Evolutionary conservation across 2,329 filamentous ascomycete genomes (phyloP).

Genomic region (Fusarium subtropicale): DNA sequence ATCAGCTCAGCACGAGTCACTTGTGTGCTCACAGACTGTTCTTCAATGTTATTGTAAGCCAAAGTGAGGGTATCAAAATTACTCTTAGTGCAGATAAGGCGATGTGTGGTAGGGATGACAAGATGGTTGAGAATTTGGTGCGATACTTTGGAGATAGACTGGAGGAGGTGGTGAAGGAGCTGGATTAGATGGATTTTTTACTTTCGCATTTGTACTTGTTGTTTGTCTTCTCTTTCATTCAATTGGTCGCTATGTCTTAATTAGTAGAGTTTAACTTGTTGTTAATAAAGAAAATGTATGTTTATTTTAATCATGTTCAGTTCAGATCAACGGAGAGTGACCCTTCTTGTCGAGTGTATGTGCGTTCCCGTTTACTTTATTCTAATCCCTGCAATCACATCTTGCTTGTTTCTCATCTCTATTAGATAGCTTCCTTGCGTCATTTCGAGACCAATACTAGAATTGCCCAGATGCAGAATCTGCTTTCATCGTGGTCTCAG

Average conservation of each 20-base stretch:
- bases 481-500: too few relatives aligned
- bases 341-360: too few relatives aligned
- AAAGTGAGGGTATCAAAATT: not conserved
- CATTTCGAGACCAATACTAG: too few relatives aligned
- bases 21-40: not conserved
- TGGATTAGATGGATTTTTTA: not conserved
- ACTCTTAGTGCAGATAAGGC: not conserved
- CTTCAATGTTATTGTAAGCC: conserved; percentile 1
- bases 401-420: too few relatives aligned
- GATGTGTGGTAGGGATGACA: not conserved
- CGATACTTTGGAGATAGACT: not conserved
- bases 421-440: too few relatives aligned
- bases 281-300: too few relatives aligned
- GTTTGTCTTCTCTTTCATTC: not conserved
- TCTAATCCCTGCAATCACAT: too few relatives aligned
- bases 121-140: not conserved
- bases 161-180: not conserved
- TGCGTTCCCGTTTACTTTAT: too few relatives aligned
- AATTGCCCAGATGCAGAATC: too few relatives aligned
- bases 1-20: not conserved
- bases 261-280: not conserved
- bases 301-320: too few relatives aligned
- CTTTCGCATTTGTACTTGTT: not conserved
- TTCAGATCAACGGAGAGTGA: too few relatives aligned
- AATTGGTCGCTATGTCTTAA: not conserved